Evolutionary conservation across 331 rosid species (phyloP).

Genomic region (Spiraea crenata): DNA sequence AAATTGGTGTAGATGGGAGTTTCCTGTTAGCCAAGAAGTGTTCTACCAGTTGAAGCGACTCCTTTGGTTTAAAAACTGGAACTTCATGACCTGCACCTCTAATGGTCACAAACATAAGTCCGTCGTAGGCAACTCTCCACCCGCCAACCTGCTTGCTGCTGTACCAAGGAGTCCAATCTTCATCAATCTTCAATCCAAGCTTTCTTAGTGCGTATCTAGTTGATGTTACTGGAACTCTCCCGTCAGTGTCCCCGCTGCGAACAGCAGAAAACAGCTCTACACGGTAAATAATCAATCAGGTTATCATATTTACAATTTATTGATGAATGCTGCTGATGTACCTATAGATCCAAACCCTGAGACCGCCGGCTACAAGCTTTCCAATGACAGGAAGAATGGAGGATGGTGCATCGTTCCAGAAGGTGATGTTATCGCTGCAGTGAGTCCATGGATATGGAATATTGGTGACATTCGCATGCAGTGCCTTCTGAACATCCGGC

Average conservation of each 20-base stretch:
- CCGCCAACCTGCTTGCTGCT: slow-evolving; percentile 70
- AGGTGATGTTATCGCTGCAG: slow-evolving; percentile 53
- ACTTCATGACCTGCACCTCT: slow-evolving; percentile 90
- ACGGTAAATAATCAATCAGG: too few relatives aligned
- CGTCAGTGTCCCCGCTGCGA: slow-evolving; percentile 80
- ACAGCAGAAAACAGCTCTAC: too few relatives aligned
- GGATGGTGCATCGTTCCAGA: slow-evolving; percentile 57
- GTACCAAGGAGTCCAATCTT: slow-evolving; percentile 93
- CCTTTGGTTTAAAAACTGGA: slow-evolving; percentile 57
- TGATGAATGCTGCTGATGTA: slow-evolving; percentile 12
- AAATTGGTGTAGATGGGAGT: slow-evolving; percentile 50
- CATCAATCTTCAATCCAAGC: slow-evolving; percentile 42
- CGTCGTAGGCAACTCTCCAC: slow-evolving; percentile 60
- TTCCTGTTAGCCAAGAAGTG: slow-evolving; percentile 50
- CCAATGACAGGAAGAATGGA: slow-evolving; percentile 69
- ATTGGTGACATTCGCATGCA: slow-evolving; percentile 81
- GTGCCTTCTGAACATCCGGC: slow-evolving; percentile 71
- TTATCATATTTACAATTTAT: too few relatives aligned
- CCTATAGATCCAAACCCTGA: slow-evolving; percentile 86
- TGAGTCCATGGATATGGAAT: slow-evolving; percentile 75
- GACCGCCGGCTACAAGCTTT: slow-evolving; percentile 71
- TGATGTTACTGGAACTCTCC: slow-evolving; percentile 80
- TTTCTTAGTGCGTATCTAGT: slow-evolving; percentile 70
- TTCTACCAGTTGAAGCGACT: slow-evolving; percentile 49
- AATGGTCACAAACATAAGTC: slow-evolving; percentile 63